Evolutionary conservation across 768 basidiomycete species (phyloP).

Genomic region (Phaeolepiota aurea): DNA sequence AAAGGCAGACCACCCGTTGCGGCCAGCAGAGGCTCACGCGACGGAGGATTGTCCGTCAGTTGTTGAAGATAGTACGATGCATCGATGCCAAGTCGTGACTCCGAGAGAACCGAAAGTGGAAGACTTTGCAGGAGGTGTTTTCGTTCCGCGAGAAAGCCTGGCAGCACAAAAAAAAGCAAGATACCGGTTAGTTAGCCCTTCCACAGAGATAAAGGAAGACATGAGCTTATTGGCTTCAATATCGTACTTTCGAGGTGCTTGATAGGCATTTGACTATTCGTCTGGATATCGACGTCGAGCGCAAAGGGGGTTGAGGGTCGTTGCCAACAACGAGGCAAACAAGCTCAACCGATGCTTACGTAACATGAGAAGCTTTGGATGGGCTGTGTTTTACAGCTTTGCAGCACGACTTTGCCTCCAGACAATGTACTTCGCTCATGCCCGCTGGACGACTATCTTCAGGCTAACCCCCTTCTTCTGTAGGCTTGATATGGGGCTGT

Average conservation of each 20-base stretch:
- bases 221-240: not conserved
- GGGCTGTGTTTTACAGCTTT: not conserved
- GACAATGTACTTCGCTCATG: not conserved
- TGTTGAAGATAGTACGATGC: conserved; percentile 82
- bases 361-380: conserved; percentile 9
- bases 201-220: not conserved
- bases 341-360: conserved; percentile 19
- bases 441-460: not conserved
- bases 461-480: not conserved
- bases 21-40: conserved; percentile 86
- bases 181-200: conserved; percentile 1
- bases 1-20: conserved; percentile 94
- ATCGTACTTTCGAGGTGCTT: conserved; percentile 75
- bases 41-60: conserved; percentile 65
- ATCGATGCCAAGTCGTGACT: conserved; percentile 95
- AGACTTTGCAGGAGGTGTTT: conserved; percentile 82
- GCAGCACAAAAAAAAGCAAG: conserved; percentile 8
- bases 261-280: conserved; percentile 53
- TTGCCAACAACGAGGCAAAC: conserved; percentile 23
- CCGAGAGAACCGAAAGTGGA: conserved; percentile 72
- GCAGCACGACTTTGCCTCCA: not conserved
- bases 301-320: conserved; percentile 20
- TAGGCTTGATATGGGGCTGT: not conserved
- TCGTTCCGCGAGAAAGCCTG: conserved; percentile 82
- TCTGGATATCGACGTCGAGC: conserved; percentile 16